phyloP scores from a whole-genome alignment of 306 rosid species.

The Sechiopsis laciniata region DNA sequence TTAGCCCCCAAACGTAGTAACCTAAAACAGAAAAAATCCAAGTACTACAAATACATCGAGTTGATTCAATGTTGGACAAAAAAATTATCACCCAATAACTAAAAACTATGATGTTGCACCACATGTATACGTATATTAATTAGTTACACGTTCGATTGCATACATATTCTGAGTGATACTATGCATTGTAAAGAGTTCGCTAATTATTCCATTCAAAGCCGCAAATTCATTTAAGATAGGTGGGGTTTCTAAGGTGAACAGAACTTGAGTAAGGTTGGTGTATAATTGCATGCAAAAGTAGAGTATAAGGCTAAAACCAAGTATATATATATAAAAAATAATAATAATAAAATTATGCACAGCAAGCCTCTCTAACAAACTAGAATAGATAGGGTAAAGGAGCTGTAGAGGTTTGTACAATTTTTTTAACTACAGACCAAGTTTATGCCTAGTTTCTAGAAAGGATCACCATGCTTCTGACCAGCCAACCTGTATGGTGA shows the following conservation, averaged over 20 bases:
- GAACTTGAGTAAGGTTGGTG: slow-evolving; percentile 6
- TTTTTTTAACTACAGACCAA: slow-evolving; percentile 6
- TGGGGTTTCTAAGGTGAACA: not conserved
- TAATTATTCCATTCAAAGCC: not conserved
- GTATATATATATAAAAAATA: too few relatives aligned
- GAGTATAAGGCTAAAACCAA: not conserved
- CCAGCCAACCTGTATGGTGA: slow-evolving; percentile 15
- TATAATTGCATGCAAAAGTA: not conserved
- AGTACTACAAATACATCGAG: not conserved
- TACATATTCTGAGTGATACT: not conserved
- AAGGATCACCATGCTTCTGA: slow-evolving; percentile 7
- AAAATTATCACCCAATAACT: not conserved
- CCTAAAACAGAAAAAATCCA: slow-evolving; percentile 15
- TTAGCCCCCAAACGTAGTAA: slow-evolving; percentile 16
- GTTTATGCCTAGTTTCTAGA: slow-evolving; percentile 5
- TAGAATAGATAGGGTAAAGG: slow-evolving; percentile 4
- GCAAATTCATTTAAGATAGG: slow-evolving; percentile 5
- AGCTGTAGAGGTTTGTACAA: slow-evolving; percentile 3
- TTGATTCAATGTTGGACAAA: slow-evolving; percentile 6
- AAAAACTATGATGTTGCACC: not conserved
- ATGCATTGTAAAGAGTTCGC: not conserved
- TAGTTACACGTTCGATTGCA: not conserved
- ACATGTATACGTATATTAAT: not conserved
- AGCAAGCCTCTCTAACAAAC: slow-evolving; percentile 11
- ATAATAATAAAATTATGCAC: too few relatives aligned